Base-by-base conservation (phyloP, 192 early-diverging fungal genomes). In the Entomortierella beljakovae region DNA sequence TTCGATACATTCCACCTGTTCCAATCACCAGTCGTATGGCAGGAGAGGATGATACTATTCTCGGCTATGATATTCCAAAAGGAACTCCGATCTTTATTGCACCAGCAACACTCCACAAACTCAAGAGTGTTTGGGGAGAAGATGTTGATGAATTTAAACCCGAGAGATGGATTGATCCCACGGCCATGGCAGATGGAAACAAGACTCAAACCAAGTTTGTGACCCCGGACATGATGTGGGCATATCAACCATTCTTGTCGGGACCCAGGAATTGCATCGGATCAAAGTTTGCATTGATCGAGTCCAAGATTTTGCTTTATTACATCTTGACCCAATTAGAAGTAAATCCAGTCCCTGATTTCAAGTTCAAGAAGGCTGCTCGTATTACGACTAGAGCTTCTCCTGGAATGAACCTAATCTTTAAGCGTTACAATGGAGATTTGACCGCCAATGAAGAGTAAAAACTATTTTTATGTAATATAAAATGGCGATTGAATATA, bases 231-330 rank as follows among this genome's bases (percentile, higher is more conserved):
- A 77, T 77, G 74, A 56, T 46, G 32, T 73, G 63, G 66, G 75
- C 63, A 6, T 81, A 80, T 25, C 18, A 60, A 6, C 87, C 88
- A 0, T 90, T 90, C 55, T 58, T 84, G 35, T 80, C 84, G 3
- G 88, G 88, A 26, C 79, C 80, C 22, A 51, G 86, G 4, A 85
- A 86, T 29, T 90, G 88, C 34, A 89, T 90, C 29, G 88, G 88
- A 18, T 77, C 83, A 53, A 81, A 80, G 64, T 85, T 90, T 64
- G 88, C 87, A 42, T 61, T 85, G 60, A 81, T 84, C 23, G 88
- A 90, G 70, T 73, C 84, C 46, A 90, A 90, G 75, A 70, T 88
- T 43, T 57, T 89, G 7, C 28, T 90, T 25, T 84, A 82, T 23
- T 62, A 85, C 10, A 43, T 88, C 29, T 58, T 88, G 37, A 55